Evolutionary conservation across 768 basidiomycete species (phyloP), one percentile per base, ranked within the genome.

Genomic region (Tulasnella sp.): DNA sequence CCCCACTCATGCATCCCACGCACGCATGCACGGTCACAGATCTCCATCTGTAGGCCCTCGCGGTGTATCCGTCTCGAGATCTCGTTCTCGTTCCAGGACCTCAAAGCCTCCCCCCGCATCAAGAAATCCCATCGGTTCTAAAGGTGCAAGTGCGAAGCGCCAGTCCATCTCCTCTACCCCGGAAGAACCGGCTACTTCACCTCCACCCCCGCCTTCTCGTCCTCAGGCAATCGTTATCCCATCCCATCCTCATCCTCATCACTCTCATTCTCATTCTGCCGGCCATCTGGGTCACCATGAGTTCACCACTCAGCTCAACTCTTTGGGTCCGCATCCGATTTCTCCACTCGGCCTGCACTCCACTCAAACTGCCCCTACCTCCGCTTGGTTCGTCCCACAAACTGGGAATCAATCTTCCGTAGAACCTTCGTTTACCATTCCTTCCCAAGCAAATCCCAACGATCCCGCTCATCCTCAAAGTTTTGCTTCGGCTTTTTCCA

Each of bases 151-250:
- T 22, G 48, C 24, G 22, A 57, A 55, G 34, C 74, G 13, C 52
- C 48, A 46, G 32, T 76, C 75, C 55, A 69, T 83, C 40, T 75
- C 73, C 54, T 72, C 76, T 10, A 57, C 48, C 5, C 37, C 48
- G 20, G 48, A 50, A 16, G 48, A 50, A 28, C 48, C 37, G 8
- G 5, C 35, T 4, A 24, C 19, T 25, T 29, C 41, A 45, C 34
- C n/a, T 42, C 51, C 42, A 76, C 69, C 68, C 42, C 63, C 63
- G 41, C 61, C 63, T 46, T 61, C 58, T 49, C 68, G 75, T 19
- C 78, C 80, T 0, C 78, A 79, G 57, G 80, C 80, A 8, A 84
- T 86, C 61, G 67, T 83, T 9, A 42, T 35, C 33, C 52, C 39
- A 22, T 47, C 32, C 49, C 35, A 33, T 39, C 43, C 39, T 19